A percentile compares a stretch with the other conserved stretches of the same genome.
Evolutionary conservation across 2,329 filamentous ascomycete genomes (phyloP).

Genomic region (Capronia coronata): DNA sequence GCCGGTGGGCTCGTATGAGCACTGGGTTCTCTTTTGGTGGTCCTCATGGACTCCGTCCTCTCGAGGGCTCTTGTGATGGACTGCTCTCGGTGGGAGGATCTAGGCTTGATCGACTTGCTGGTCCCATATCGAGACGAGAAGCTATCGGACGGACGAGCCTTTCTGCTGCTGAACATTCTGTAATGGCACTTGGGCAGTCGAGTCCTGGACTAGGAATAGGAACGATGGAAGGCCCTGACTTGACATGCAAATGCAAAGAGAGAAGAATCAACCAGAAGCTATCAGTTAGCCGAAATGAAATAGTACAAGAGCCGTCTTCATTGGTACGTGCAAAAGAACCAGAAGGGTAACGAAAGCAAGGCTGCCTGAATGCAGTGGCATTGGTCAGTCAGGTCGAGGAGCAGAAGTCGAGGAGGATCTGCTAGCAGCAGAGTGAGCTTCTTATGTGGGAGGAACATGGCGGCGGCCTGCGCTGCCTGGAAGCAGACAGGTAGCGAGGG

Average conservation of each 20-base stretch:
- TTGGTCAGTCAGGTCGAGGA: constrained; percentile 2
- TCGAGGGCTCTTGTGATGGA: constrained; percentile 24
- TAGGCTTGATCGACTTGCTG: constrained; percentile 35
- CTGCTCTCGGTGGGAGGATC: constrained; percentile 34
- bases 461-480: constrained; percentile 1
- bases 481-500: constrained; percentile 5
- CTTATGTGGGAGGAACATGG: constrained; percentile 6
- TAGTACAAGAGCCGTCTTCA: background rate
- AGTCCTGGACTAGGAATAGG: background rate
- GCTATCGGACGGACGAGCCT: constrained; percentile 32
- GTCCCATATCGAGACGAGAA: constrained; percentile 40
- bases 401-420: constrained; percentile 9
- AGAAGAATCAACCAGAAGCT: too few species aligned
- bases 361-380: constrained; percentile 15
- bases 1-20: constrained; percentile 32
- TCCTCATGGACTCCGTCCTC: constrained; percentile 23
- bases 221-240: background rate
- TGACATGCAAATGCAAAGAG: too few species aligned
- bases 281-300: background rate
- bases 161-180: constrained; percentile 22
- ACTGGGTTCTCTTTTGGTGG: constrained; percentile 28
- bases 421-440: constrained; percentile 8
- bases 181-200: background rate
- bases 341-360: constrained; percentile 4
- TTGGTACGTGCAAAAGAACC: constrained; percentile 4